Evolutionary conservation across 2,329 filamentous ascomycete species (phyloP).

Genomic region (Botrytis pseudocinerea): DNA sequence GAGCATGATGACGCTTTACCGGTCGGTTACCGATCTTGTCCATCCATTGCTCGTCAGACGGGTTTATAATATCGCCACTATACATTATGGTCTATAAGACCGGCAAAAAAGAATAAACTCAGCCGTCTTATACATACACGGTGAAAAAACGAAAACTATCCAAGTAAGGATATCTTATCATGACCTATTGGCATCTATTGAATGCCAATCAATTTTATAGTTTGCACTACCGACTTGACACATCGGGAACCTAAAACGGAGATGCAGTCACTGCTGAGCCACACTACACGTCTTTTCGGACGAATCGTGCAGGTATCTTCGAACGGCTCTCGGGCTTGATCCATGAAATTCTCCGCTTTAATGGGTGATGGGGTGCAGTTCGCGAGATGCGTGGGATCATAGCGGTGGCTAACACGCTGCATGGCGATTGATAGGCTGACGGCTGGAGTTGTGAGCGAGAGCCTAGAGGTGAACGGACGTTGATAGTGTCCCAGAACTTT

Average conservation of each 20-base stretch:
- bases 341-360: constrained; percentile 2
- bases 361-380: constrained; percentile 9
- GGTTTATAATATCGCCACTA: background rate
- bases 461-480: background rate
- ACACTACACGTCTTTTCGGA: constrained; percentile 2
- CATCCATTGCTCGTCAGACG: constrained; percentile 8
- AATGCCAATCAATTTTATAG: constrained; percentile 6
- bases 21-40: background rate
- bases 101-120: background rate
- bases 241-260: background rate
- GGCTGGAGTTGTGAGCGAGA: background rate
- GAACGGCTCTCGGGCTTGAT: background rate
- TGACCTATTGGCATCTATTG: background rate
- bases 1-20: constrained; percentile 9
- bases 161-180: background rate
- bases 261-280: constrained; percentile 7
- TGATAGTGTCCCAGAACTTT: constrained; percentile 4
- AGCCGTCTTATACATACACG: background rate
- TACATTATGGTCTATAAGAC: background rate
- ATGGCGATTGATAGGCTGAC: constrained; percentile 1
- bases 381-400: background rate
- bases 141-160: background rate
- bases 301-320: background rate
- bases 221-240: constrained; percentile 2
- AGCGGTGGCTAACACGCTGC: constrained; percentile 7